phyloP scores from a whole-genome alignment of 2,329 filamentous ascomycete species.

The Colletotrichum australisinense region DNA sequence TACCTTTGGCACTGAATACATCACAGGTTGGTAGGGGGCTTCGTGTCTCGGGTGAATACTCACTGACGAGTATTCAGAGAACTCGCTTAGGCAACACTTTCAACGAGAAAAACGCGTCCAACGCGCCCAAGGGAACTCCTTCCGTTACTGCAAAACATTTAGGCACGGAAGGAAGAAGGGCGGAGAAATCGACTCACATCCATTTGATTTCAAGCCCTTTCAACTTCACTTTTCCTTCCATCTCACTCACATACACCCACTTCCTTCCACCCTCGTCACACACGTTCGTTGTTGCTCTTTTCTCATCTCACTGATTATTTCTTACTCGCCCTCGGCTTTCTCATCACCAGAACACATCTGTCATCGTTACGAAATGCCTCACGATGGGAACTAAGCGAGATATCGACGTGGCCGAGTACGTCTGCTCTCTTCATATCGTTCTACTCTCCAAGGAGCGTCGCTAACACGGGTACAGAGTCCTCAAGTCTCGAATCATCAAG shows the following conservation, averaged over 20 bases:
- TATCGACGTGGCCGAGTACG: not conserved
- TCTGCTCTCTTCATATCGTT: not conserved
- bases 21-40: fast-evolving
- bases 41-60: not conserved
- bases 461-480: not conserved
- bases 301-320: not conserved
- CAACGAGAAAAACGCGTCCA: not conserved
- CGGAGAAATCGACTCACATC: not conserved
- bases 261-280: not conserved
- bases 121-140: not conserved
- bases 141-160: not conserved
- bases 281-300: not conserved
- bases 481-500: not conserved
- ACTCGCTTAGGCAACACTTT: not conserved
- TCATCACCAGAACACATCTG: not conserved
- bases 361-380: not conserved
- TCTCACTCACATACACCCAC: not conserved
- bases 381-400: not conserved
- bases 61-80: not conserved
- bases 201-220: not conserved
- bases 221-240: not conserved
- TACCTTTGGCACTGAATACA: no score
- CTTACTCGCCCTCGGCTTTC: not conserved
- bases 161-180: not conserved
- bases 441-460: not conserved